A percentile compares a stretch with the other conserved stretches of the same genome.
phyloP scores from a whole-genome alignment of 225 moss, liverwort and hornwort species.

The Rhytidiadelphus loreus region DNA sequence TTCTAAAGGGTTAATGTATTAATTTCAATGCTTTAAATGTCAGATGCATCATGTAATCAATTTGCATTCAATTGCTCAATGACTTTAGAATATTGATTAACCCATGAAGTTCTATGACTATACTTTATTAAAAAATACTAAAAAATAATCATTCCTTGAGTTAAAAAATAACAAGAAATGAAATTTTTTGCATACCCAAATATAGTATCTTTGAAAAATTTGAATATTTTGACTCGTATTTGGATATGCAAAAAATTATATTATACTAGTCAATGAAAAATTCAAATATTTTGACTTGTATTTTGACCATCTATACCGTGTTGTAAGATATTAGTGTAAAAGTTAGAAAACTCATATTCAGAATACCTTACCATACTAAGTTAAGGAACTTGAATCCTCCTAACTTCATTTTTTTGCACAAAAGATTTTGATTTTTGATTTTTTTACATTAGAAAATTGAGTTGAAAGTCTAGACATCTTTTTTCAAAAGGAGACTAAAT shows the following conservation, averaged over 20 bases:
- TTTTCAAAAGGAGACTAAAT: background rate
- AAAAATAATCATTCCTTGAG: background rate
- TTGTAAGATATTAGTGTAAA: background rate
- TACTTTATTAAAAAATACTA: background rate
- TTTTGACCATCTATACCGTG: too few relatives aligned
- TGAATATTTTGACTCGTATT: too few relatives aligned
- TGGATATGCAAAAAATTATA: too few relatives aligned
- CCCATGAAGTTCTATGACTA: accelerated
- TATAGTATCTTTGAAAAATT: background rate
- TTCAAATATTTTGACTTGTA: too few relatives aligned
- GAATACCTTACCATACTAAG: accelerated
- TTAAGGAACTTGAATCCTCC: background rate
- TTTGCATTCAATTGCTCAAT: background rate
- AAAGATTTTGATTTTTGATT: background rate
- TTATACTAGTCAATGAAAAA: too few relatives aligned
- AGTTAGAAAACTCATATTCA: background rate
- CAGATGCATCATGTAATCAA: background rate
- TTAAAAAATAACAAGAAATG: background rate
- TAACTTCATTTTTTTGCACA: background rate
- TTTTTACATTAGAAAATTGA: background rate
- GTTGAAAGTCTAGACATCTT: background rate
- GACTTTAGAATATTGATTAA: background rate
- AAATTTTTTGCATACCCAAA: background rate
- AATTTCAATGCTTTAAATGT: background rate
- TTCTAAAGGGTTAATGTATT: background rate